phyloP scores from a whole-genome alignment of 208 protist genomes.

The Crithidia sp. region DNA sequence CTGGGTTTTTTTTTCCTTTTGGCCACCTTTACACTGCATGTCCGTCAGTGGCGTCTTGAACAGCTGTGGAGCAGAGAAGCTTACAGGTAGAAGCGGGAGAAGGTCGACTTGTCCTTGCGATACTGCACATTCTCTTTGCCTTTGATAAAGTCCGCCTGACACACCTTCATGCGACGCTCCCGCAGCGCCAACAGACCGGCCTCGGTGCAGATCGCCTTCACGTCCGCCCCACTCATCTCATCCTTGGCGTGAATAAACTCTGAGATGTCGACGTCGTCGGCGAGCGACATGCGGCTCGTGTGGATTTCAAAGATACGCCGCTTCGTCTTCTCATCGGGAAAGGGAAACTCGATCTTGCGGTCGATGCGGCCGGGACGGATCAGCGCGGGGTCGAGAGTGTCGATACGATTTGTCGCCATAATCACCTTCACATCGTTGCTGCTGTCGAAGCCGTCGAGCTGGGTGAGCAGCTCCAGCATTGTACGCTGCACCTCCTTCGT shows the following conservation, averaged over 20 bases:
- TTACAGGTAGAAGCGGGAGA: conserved; percentile 98
- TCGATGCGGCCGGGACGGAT: conserved; percentile 99
- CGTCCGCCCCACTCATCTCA: conserved; percentile 99
- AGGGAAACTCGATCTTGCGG: conserved; percentile 99
- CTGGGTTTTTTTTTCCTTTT: conserved; percentile 12
- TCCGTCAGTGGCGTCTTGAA: background rate
- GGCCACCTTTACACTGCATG: background rate
- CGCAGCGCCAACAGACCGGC: conserved; percentile 99
- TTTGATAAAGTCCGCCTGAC: conserved; percentile 99
- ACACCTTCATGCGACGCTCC: conserved; percentile 99
- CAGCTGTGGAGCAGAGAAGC: background rate
- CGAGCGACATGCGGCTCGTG: conserved; percentile 99
- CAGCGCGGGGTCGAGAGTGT: conserved; percentile 99
- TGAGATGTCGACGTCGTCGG: conserved; percentile 98
- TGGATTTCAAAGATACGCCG: conserved; percentile 99
- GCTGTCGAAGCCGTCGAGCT: conserved; percentile 99
- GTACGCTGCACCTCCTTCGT: conserved; percentile 99
- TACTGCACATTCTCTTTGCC: conserved; percentile 99
- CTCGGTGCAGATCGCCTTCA: conserved; percentile 99
- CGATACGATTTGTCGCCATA: conserved; percentile 99
- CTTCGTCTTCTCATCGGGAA: conserved; percentile 99
- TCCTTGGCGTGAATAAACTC: conserved; percentile 99
- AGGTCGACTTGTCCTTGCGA: conserved; percentile 98
- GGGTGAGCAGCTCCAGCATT: conserved; percentile 99
- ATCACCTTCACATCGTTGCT: conserved; percentile 99